Percentiles rank a stretch among this genome's conserved stretches.
Conservation (phyloP, 768 basidiomycete species). For the Chlorophyllum brunneum region DNA sequence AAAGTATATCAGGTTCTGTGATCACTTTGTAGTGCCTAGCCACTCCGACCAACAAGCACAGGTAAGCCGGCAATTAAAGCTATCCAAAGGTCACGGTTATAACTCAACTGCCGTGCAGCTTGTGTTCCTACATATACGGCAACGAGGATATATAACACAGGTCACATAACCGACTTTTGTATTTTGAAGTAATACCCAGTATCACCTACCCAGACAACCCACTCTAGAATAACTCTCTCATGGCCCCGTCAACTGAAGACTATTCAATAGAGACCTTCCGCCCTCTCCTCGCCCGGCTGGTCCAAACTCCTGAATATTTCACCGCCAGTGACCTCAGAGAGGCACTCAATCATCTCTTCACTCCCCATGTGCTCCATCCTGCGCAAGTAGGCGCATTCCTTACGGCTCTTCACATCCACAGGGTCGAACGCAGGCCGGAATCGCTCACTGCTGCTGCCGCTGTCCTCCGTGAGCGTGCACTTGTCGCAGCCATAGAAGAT, state of each 20-base stretch:
- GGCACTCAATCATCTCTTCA: slow-evolving; percentile 74
- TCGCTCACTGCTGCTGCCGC: slow-evolving; percentile 77
- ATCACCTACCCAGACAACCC: neutral
- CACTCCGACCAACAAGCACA: neutral
- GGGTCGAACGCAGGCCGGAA: slow-evolving; percentile 71
- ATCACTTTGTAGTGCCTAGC: neutral
- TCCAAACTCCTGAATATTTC: slow-evolving; percentile 81
- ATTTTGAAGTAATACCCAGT: neutral
- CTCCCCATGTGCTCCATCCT: slow-evolving; percentile 57
- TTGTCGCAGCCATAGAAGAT: slow-evolving; percentile 58
- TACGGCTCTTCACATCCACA: slow-evolving; percentile 77
- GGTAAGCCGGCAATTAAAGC: neutral
- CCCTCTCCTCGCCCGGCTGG: slow-evolving; percentile 68
- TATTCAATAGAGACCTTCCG: slow-evolving; percentile 59
- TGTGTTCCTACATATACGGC: neutral
- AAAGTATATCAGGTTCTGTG: too few relatives aligned
- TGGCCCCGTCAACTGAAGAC: slow-evolving; percentile 10
- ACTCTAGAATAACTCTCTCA: neutral
- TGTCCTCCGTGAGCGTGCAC: slow-evolving; percentile 65
- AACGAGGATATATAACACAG: too few relatives aligned
- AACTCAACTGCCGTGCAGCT: neutral
- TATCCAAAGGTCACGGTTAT: too few relatives aligned
- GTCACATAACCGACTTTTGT: neutral
- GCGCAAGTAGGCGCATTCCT: slow-evolving; percentile 89
- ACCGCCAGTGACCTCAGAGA: slow-evolving; percentile 65